A percentile compares a stretch with the other conserved stretches of the same genome.
Conservation (phyloP, 139 green algal species). For the Asterochloris erici region DNA sequence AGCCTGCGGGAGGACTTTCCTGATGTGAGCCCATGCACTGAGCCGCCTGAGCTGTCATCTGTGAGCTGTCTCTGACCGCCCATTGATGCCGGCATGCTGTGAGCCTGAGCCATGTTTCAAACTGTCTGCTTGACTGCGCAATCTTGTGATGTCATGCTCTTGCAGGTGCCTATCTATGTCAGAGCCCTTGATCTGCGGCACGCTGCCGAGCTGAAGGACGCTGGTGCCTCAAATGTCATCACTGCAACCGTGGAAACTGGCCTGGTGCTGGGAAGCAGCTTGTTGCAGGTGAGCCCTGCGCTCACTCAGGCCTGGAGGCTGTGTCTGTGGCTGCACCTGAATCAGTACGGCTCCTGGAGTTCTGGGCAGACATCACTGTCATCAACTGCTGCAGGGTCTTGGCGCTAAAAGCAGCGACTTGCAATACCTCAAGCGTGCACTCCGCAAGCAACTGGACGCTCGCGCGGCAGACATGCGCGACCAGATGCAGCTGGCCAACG, state of each 20-base stretch:
- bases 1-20: slow-evolving; percentile 52
- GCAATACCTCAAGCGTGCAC: slow-evolving; percentile 28
- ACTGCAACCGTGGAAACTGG: slow-evolving; percentile 62
- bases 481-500: neutral
- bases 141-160: too few species aligned
- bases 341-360: too few species aligned
- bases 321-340: too few species aligned
- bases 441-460: slow-evolving; percentile 34
- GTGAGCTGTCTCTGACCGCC: neutral
- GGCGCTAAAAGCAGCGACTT: slow-evolving; percentile 31
- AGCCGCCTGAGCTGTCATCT: neutral
- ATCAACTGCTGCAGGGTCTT: slow-evolving; percentile 43
- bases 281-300: too few species aligned
- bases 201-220: slow-evolving; percentile 70
- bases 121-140: too few species aligned
- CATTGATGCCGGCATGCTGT: neutral
- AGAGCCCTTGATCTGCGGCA: slow-evolving; percentile 72
- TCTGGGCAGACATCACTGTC: too few species aligned
- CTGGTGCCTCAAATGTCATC: slow-evolving; percentile 61
- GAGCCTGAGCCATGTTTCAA: too few species aligned
- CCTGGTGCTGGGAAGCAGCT: slow-evolving; percentile 50
- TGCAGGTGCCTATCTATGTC: slow-evolving; percentile 66
- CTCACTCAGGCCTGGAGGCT: too few species aligned
- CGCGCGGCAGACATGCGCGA: slow-evolving; percentile 1
- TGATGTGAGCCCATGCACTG: slow-evolving; percentile 31